Conservation (phyloP, 306 rosid genomes). For the Cicer cuneatum region DNA sequence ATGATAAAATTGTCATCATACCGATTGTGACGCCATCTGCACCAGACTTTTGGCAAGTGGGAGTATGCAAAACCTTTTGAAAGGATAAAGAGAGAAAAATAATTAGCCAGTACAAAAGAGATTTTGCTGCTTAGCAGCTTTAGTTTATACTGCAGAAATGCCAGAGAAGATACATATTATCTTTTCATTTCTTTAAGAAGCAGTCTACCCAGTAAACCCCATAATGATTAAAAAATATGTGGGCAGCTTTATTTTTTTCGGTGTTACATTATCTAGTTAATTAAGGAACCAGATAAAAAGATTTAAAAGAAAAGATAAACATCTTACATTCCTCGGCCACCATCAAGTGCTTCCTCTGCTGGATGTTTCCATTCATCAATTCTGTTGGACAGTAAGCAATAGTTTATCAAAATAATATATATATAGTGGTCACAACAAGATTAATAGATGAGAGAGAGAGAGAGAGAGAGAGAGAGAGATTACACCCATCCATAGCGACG, state of each 20-base stretch:
- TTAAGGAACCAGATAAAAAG: constrained; percentile 10
- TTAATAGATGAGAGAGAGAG: constrained; percentile 12
- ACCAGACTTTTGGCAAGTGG: constrained; percentile 70
- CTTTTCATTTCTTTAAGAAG: constrained; percentile 18
- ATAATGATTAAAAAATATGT: constrained; percentile 12
- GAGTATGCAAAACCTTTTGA: constrained; percentile 76
- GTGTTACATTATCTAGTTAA: neutral
- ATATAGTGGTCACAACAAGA: neutral
- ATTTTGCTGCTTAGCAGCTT: neutral
- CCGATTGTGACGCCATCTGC: constrained; percentile 69
- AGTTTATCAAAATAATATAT: neutral
- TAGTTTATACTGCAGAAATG: neutral
- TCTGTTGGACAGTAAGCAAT: constrained; percentile 52
- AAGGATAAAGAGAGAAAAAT: constrained; percentile 22
- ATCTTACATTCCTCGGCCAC: constrained; percentile 91
- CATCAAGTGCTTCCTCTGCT: constrained; percentile 82
- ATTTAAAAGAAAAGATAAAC: constrained; percentile 1
- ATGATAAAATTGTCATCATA: constrained; percentile 48
- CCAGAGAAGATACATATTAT: constrained; percentile 18
- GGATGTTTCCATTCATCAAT: constrained; percentile 92
- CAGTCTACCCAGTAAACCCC: constrained; percentile 7
- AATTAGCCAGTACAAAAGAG: constrained; percentile 12
- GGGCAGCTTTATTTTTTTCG: neutral
- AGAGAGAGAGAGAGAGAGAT: constrained; percentile 43
- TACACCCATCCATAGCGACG: constrained; percentile 99